Conservation (phyloP, 2,329 filamentous ascomycete genomes). For the Helicocarpus griseus region DNA sequence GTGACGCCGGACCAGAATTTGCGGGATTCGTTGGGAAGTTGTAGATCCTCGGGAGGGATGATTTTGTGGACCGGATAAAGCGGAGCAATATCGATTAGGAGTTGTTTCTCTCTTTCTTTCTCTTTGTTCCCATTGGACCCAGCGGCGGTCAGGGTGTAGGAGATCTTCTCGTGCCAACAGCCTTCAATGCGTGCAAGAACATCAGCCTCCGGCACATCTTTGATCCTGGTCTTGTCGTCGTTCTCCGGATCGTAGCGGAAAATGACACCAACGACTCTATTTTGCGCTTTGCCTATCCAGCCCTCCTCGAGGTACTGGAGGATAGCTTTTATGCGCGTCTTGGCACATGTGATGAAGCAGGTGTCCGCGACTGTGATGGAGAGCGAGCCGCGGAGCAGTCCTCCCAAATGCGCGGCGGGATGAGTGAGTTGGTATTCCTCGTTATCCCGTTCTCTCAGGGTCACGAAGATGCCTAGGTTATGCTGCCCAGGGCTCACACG, state of each 20-base stretch:
- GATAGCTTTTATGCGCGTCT: conserved; percentile 84
- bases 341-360: conserved; percentile 80
- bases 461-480: conserved; percentile 94
- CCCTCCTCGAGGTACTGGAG: conserved; percentile 89
- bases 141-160: conserved; percentile 44
- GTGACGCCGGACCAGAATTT: conserved; percentile 84
- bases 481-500: conserved; percentile 85
- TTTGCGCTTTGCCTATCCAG: conserved; percentile 85
- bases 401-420: conserved; percentile 84
- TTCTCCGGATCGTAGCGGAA: conserved; percentile 85
- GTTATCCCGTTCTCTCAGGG: conserved; percentile 64
- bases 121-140: neutral
- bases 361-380: conserved; percentile 84
- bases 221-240: conserved; percentile 68
- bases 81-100: conserved; percentile 81
- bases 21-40: conserved; percentile 82
- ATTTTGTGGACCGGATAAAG: conserved; percentile 70
- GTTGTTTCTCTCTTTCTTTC: conserved; percentile 41
- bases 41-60: conserved; percentile 64
- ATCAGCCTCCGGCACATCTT: conserved; percentile 77
- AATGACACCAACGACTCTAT: conserved; percentile 81
- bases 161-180: conserved; percentile 68
- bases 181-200: conserved; percentile 74
- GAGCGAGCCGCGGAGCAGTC: conserved; percentile 75
- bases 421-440: conserved; percentile 95